Conservation (phyloP, 139 green algal species). For the Coelastrella sp. region DNA sequence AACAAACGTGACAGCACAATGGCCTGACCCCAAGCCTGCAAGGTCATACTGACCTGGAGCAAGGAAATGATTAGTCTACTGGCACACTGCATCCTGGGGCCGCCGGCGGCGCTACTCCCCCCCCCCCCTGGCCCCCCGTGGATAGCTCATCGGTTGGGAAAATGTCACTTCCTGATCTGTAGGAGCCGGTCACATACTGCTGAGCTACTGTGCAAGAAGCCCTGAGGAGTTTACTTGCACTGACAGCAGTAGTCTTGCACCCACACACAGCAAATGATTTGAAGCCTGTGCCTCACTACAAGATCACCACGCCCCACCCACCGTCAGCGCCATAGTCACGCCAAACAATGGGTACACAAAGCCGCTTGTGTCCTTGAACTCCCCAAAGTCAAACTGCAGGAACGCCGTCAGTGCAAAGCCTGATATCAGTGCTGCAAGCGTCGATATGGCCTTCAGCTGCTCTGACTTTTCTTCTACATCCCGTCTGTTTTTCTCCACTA, state of each 20-base stretch:
- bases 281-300: too few relatives aligned
- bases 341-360: slow-evolving; percentile 58
- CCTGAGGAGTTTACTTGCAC: not conserved
- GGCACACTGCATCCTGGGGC: too few relatives aligned
- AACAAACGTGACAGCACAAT: too few relatives aligned
- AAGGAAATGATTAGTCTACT: too few relatives aligned
- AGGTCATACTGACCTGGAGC: too few relatives aligned
- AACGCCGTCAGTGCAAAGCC: slow-evolving; percentile 78
- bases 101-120: too few relatives aligned
- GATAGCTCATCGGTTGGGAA: too few relatives aligned
- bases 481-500: slow-evolving; percentile 68
- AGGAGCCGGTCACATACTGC: too few relatives aligned
- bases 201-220: too few relatives aligned
- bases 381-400: slow-evolving; percentile 44
- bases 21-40: too few relatives aligned
- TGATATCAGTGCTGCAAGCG: slow-evolving; percentile 78
- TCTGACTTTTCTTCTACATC: slow-evolving; percentile 87
- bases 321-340: slow-evolving; percentile 48
- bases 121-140: too few relatives aligned
- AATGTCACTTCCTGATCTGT: too few relatives aligned
- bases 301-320: not conserved
- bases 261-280: not conserved
- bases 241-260: not conserved
- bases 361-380: slow-evolving; percentile 21
- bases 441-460: slow-evolving; percentile 83